Evolutionary conservation across 2,329 filamentous ascomycete species (phyloP).

Genomic region (Cucurbitaria berberidis): DNA sequence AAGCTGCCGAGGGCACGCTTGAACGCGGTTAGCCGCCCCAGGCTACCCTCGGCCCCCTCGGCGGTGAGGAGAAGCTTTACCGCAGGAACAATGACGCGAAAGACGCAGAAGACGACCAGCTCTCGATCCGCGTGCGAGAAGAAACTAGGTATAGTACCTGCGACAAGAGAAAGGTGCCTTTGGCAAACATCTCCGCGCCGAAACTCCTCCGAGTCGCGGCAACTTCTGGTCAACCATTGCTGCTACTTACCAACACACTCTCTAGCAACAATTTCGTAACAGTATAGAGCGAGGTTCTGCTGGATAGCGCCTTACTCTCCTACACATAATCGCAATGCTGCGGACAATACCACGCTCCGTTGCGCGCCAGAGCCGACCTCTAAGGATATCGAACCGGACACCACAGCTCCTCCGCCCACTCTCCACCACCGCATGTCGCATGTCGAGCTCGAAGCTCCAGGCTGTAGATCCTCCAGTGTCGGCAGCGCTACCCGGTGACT

Average conservation of each 20-base stretch:
- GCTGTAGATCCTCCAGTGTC: slow-evolving; percentile 68
- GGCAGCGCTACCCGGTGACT: slow-evolving; percentile 68
- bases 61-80: slow-evolving; percentile 36
- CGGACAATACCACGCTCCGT: slow-evolving; percentile 46
- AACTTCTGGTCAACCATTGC: slow-evolving; percentile 19
- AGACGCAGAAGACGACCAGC: slow-evolving; percentile 3
- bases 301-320: slow-evolving; percentile 9
- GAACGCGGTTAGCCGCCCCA: slow-evolving; percentile 26
- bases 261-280: slow-evolving; percentile 6
- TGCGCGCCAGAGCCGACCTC: slow-evolving; percentile 44
- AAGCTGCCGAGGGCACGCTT: slow-evolving; percentile 40
- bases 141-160: background rate
- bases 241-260: slow-evolving; percentile 23
- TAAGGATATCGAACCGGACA: slow-evolving; percentile 30
- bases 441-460: slow-evolving; percentile 60
- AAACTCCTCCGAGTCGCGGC: slow-evolving; percentile 17
- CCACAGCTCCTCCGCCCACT: slow-evolving; percentile 47
- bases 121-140: slow-evolving; percentile 17
- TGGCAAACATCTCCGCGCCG: slow-evolving; percentile 24
- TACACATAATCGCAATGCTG: slow-evolving; percentile 39
- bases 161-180: slow-evolving; percentile 6
- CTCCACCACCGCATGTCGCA: slow-evolving; percentile 53
- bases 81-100: slow-evolving; percentile 14
- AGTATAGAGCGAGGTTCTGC: slow-evolving; percentile 13
- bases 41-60: slow-evolving; percentile 43